phyloP scores from a whole-genome alignment of 2,329 filamentous ascomycete species.

The Daldinia sp. region DNA sequence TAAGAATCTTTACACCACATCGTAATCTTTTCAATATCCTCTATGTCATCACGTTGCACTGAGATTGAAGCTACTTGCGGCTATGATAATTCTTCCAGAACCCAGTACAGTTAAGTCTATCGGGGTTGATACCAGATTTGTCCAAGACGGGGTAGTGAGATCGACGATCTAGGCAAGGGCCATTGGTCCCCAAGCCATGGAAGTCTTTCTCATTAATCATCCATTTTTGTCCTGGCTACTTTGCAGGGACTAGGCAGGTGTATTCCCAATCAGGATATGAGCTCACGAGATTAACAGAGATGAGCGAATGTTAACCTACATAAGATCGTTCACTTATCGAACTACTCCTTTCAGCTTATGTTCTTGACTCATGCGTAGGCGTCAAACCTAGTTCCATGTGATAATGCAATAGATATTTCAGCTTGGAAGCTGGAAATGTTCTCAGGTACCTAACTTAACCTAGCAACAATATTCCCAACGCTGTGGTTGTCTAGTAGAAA shows the following conservation, averaged over 20 bases:
- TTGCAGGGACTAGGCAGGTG: conserved; percentile 14
- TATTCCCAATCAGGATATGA: conserved; percentile 31
- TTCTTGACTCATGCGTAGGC: background rate
- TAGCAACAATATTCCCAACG: background rate
- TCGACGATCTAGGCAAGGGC: conserved; percentile 43
- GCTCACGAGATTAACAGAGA: conserved; percentile 24
- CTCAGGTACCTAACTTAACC: background rate
- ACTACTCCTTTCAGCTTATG: background rate
- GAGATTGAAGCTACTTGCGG: conserved; percentile 26
- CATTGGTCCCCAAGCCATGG: conserved; percentile 44
- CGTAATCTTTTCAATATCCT: conserved; percentile 13
- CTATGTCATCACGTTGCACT: conserved; percentile 33
- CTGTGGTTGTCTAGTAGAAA: conserved; percentile 2
- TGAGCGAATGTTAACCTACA: conserved; percentile 17
- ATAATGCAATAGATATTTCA: background rate
- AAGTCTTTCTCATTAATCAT: conserved; percentile 38
- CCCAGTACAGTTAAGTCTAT: conserved; percentile 33
- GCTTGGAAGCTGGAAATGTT: background rate
- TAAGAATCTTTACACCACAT: conserved; percentile 3
- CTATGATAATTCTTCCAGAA: conserved; percentile 36
- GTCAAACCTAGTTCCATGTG: background rate
- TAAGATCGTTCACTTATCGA: background rate
- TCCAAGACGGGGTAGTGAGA: conserved; percentile 39
- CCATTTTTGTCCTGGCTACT: conserved; percentile 29
- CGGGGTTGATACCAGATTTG: conserved; percentile 41